Conservation (phyloP, 345 rosid genomes). For the Eucalyptus microcorys region DNA sequence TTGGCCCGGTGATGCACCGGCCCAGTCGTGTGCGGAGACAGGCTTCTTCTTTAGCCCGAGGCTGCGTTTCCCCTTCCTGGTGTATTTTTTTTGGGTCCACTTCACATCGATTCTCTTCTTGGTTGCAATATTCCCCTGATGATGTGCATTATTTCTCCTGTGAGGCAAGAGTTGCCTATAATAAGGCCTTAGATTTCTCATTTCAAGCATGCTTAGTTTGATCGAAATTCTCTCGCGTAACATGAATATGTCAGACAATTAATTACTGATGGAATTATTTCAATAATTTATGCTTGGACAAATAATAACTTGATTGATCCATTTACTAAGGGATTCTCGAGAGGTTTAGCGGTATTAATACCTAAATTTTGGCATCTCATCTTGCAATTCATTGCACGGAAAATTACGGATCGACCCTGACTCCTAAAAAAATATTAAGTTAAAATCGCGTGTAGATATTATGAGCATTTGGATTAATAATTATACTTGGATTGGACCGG, state of each 20-base stretch:
- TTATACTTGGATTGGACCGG: neutral
- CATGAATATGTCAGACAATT: neutral
- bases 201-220: neutral
- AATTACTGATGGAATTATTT: neutral
- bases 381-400: neutral
- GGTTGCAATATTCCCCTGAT: neutral
- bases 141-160: neutral
- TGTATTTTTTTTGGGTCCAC: neutral
- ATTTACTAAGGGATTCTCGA: neutral
- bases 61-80: neutral
- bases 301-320: neutral
- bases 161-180: neutral
- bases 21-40: neutral
- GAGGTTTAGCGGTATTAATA: accelerated
- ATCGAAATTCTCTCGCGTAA: neutral
- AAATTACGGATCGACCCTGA: accelerated
- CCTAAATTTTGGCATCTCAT: neutral
- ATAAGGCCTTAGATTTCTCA: neutral
- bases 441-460: too few relatives aligned
- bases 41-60: neutral
- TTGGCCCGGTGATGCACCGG: neutral
- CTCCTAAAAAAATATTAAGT: neutral
- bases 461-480: neutral
- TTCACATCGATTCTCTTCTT: neutral
- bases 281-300: neutral